Conservation (phyloP, 2,329 filamentous ascomycete species). For the Phialocephala sp. region DNA sequence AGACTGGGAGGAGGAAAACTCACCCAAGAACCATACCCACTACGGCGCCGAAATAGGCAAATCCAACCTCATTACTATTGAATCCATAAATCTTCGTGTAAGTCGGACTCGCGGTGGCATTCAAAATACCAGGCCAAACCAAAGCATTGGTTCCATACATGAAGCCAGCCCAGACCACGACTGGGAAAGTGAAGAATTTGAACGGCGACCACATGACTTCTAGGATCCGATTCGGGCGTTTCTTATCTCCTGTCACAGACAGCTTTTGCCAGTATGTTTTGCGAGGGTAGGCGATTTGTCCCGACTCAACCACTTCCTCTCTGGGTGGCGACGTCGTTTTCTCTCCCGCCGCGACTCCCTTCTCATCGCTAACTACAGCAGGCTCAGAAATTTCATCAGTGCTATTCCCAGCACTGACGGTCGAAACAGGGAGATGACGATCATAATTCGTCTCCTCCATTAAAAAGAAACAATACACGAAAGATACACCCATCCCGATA, state of each 20-base stretch:
- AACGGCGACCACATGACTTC: conserved; percentile 45
- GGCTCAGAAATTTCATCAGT: conserved; percentile 1
- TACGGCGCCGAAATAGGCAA: conserved; percentile 41
- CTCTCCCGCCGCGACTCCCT: background rate
- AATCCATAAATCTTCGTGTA: conserved; percentile 44
- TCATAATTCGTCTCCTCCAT: conserved; percentile 60
- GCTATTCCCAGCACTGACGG: conserved; percentile 18
- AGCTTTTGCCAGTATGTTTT: conserved; percentile 53
- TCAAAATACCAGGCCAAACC: conserved; percentile 44
- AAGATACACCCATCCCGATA: conserved; percentile 55
- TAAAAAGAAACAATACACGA: conserved; percentile 58
- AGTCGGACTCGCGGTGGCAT: conserved; percentile 41
- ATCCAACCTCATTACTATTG: conserved; percentile 40
- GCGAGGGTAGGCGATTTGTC: conserved; percentile 42
- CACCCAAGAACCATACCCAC: conserved; percentile 38
- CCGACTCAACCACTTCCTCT: conserved; percentile 34
- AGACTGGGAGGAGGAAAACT: conserved; percentile 3
- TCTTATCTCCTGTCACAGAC: conserved; percentile 45
- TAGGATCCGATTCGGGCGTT: conserved; percentile 49
- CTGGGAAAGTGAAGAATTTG: conserved; percentile 44
- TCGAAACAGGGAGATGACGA: conserved; percentile 20
- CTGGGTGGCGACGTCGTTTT: background rate
- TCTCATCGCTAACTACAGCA: background rate
- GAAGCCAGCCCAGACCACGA: conserved; percentile 43
- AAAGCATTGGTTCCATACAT: conserved; percentile 44